Conservation (phyloP, 108 stramenopile genomes). For the Fistulifera solaris region DNA sequence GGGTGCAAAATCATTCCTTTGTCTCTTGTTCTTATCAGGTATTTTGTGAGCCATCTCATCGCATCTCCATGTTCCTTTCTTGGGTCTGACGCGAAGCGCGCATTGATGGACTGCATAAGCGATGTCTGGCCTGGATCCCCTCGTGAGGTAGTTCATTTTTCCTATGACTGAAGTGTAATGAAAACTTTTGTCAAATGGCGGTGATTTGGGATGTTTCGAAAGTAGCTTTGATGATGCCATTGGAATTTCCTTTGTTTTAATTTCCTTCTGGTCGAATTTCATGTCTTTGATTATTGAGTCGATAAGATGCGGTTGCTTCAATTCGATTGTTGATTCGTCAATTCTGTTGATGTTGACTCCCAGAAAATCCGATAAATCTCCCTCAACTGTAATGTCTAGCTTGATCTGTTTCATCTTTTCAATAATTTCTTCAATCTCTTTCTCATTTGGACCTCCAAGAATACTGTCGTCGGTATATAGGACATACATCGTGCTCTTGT, state of each 20-base stretch:
- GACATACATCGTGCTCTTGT: constrained; percentile 24
- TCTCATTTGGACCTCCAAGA: constrained; percentile 16
- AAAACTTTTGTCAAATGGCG: constrained; percentile 13
- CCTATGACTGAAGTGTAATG: constrained; percentile 27
- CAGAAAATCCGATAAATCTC: constrained; percentile 22
- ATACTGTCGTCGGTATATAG: constrained; percentile 36
- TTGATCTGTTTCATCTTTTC: constrained; percentile 6
- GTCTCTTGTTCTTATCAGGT: constrained; percentile 9
- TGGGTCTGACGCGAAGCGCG: constrained; percentile 23
- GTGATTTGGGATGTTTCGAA: neutral
- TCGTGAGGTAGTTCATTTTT: constrained; percentile 33
- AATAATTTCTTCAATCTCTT: constrained; percentile 13
- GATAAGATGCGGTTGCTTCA: constrained; percentile 27
- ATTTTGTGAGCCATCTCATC: constrained; percentile 15
- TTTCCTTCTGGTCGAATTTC: neutral
- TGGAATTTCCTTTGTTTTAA: constrained; percentile 7
- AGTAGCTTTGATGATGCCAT: neutral
- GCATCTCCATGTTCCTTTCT: constrained; percentile 24
- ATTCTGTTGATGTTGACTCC: constrained; percentile 23
- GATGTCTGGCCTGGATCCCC: constrained; percentile 26
- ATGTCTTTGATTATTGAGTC: constrained; percentile 15
- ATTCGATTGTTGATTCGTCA: constrained; percentile 10
- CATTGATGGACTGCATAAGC: constrained; percentile 27
- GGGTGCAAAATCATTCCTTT: constrained; percentile 15
- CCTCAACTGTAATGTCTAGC: constrained; percentile 22